Evolutionary conservation across 768 basidiomycete species (phyloP).

Genomic region (Serendipita sp.): DNA sequence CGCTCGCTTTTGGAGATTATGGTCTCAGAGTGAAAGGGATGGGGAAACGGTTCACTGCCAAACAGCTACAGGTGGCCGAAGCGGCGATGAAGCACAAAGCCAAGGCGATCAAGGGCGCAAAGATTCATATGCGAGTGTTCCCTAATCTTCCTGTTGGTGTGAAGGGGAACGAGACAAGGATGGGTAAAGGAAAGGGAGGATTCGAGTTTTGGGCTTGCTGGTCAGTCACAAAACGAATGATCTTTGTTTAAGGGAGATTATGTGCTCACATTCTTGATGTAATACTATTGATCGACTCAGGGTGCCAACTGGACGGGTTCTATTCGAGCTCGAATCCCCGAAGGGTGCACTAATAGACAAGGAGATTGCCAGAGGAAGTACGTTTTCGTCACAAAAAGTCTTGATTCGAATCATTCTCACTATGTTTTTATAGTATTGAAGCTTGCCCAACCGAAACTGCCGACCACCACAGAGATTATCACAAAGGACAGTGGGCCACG

Average conservation of each 20-base stretch:
- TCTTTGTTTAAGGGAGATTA: not conserved
- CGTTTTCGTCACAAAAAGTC: not conserved
- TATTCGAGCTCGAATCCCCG: not conserved
- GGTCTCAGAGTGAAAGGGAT: constrained; percentile 78
- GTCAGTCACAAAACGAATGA: constrained; percentile 25
- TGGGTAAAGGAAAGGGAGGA: constrained; percentile 98
- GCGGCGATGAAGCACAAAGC: constrained; percentile 80
- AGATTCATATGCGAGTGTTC: constrained; percentile 79
- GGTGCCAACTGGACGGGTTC: not conserved
- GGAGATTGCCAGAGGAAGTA: not conserved
- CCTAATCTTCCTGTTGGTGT: constrained; percentile 96
- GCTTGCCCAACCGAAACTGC: constrained; percentile 37
- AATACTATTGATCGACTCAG: too few species aligned
- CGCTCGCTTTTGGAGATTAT: constrained; percentile 81
- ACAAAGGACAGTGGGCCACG: constrained; percentile 49
- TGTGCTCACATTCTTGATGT: not conserved
- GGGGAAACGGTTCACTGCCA: constrained; percentile 67
- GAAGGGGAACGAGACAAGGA: constrained; percentile 97
- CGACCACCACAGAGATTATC: constrained; percentile 79
- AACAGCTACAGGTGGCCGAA: constrained; percentile 75
- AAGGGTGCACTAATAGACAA: not conserved
- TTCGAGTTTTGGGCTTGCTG: constrained; percentile 96
- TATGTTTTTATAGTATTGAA: not conserved
- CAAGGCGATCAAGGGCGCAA: constrained; percentile 75
- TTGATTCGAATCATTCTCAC: not conserved